Evolutionary conservation across 1,139 yeast genomes (phyloP).

Genomic region (Hansenula anomala): DNA sequence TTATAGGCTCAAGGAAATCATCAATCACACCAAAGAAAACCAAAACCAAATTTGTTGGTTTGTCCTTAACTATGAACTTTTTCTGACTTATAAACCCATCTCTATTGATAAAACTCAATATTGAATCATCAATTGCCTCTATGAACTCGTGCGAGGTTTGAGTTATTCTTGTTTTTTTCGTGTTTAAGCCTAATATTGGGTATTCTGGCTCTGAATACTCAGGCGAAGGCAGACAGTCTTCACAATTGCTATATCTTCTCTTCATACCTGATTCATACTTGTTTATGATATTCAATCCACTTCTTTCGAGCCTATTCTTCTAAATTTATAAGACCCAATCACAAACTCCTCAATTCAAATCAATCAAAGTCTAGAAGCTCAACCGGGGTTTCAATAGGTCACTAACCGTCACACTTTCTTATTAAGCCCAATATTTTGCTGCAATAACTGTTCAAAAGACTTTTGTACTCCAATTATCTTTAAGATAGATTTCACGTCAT

Average conservation of each 20-base stretch:
- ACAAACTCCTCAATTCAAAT: too few species aligned
- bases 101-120: slow-evolving; percentile 9
- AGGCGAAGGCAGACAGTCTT: slow-evolving; percentile 11
- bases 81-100: neutral
- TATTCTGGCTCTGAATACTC: slow-evolving; percentile 10
- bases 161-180: neutral
- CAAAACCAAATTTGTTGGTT: slow-evolving; percentile 8
- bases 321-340: too few species aligned
- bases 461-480: too few species aligned
- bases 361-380: too few species aligned
- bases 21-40: slow-evolving; percentile 21
- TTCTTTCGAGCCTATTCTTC: too few species aligned
- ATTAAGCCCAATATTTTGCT: too few species aligned
- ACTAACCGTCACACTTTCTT: too few species aligned
- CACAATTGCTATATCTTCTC: slow-evolving; percentile 3
- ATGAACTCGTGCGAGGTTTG: slow-evolving; percentile 10
- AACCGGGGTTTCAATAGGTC: too few species aligned
- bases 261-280: slow-evolving; percentile 5
- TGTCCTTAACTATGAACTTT: slow-evolving; percentile 6
- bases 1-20: slow-evolving; percentile 11
- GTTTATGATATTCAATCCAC: too few species aligned
- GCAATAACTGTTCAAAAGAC: too few species aligned
- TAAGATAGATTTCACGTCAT: too few species aligned
- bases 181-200: neutral
- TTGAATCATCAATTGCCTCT: slow-evolving; percentile 5